Percentiles rank a stretch among this genome's conserved stretches.
Evolutionary conservation across 2,329 filamentous ascomycete genomes (phyloP).

Genomic region (Fusarium kyushuense): DNA sequence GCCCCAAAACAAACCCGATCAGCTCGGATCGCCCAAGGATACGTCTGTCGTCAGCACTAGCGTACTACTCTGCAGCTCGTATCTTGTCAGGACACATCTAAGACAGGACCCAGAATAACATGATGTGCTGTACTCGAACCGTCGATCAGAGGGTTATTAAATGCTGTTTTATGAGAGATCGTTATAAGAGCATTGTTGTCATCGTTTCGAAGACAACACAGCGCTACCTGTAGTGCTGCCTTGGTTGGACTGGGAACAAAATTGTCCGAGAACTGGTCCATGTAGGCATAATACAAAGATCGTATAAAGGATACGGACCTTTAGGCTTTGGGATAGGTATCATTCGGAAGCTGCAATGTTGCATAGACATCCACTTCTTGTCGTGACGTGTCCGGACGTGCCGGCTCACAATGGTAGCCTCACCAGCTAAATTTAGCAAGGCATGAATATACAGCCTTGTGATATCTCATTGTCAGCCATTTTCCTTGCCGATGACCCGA

Average conservation of each 20-base stretch:
- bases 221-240: neutral
- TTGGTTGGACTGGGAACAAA: neutral
- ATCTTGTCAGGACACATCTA: neutral
- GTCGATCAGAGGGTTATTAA: neutral
- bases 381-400: neutral
- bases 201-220: neutral
- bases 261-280: neutral
- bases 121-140: neutral
- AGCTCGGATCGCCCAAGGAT: neutral
- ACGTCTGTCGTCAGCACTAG: constrained; percentile 16
- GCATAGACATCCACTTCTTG: neutral
- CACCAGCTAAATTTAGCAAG: constrained; percentile 14
- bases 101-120: neutral
- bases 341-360: neutral
- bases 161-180: neutral
- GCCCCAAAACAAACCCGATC: neutral
- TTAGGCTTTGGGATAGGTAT: neutral
- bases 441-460: neutral
- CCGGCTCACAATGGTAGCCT: neutral
- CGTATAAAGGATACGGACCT: neutral
- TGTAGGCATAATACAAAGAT: no score
- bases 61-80: neutral
- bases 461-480: neutral
- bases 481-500: neutral
- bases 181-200: neutral